Evolutionary conservation across 129 eudicot species (phyloP).

Genomic region (Helianthus tuberosus): DNA sequence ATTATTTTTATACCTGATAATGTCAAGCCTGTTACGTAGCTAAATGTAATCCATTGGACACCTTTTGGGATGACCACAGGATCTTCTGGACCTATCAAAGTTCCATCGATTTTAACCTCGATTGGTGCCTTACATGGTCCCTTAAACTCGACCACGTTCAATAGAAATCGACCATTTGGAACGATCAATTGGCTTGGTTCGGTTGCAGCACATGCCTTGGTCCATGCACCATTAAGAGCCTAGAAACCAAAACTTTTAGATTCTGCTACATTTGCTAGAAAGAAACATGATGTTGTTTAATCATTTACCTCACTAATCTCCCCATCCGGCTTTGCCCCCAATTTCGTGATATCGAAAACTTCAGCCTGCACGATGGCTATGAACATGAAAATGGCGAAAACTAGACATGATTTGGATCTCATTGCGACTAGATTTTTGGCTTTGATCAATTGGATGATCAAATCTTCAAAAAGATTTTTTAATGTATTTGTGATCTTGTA

Average conservation of each 20-base stretch:
- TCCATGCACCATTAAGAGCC: constrained; percentile 40
- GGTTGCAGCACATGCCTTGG: constrained; percentile 23
- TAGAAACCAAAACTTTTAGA: neutral
- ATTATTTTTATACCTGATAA: constrained; percentile 37
- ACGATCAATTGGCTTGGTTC: constrained; percentile 26
- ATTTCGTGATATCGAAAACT: constrained; percentile 28
- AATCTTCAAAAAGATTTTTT: neutral
- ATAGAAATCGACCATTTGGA: constrained; percentile 32
- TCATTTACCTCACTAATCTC: constrained; percentile 35
- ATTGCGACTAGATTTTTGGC: constrained; percentile 21
- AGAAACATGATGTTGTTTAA: neutral
- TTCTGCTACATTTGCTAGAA: too few relatives aligned
- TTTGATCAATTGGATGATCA: neutral
- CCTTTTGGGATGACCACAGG: constrained; percentile 39
- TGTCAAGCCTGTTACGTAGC: constrained; percentile 38
- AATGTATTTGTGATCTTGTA: constrained; percentile 11
- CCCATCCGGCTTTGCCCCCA: constrained; percentile 30
- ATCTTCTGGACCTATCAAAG: constrained; percentile 36
- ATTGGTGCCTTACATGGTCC: constrained; percentile 42
- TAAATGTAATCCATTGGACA: constrained; percentile 55
- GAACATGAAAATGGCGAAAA: neutral
- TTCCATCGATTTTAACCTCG: constrained; percentile 34
- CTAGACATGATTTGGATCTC: constrained; percentile 20
- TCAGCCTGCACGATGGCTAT: constrained; percentile 19
- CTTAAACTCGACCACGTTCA: constrained; percentile 42